Conservation (phyloP, 169 alveolate species). For the Plasmodium chabaudi region DNA sequence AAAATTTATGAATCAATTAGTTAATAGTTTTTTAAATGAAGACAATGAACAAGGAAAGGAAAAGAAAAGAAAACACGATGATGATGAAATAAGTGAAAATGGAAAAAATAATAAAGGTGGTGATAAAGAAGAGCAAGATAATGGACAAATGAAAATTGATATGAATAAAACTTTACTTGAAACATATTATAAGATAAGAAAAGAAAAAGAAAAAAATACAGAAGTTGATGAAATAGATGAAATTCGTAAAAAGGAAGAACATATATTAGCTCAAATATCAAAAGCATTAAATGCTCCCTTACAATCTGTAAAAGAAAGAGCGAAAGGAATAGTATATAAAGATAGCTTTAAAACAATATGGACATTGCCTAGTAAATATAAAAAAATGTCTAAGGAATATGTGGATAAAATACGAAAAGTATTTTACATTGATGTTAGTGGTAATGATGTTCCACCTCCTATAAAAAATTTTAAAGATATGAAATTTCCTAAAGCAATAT, state of each 20-base stretch:
- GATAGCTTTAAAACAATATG: constrained; percentile 76
- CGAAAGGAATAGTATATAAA: constrained; percentile 79
- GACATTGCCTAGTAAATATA: constrained; percentile 84
- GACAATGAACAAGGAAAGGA: constrained; percentile 44
- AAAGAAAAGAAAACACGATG: not conserved
- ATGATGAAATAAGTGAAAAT: constrained; percentile 35
- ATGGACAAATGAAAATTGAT: not conserved
- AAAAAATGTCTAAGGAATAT: constrained; percentile 67
- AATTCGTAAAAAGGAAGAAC: constrained; percentile 67
- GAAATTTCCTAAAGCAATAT: constrained; percentile 92
- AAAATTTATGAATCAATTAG: constrained; percentile 62
- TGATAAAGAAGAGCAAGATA: constrained; percentile 2
- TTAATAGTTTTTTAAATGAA: constrained; percentile 55
- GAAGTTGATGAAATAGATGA: constrained; percentile 59
- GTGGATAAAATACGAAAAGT: constrained; percentile 79
- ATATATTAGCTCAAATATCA: constrained; percentile 72
- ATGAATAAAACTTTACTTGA: constrained; percentile 56
- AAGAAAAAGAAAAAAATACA: constrained; percentile 50
- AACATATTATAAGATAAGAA: constrained; percentile 48
- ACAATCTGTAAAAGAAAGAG: constrained; percentile 82
- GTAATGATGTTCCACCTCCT: constrained; percentile 94
- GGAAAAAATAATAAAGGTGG: constrained; percentile 3
- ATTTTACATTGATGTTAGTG: constrained; percentile 90
- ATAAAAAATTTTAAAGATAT: constrained; percentile 92
- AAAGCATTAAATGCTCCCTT: constrained; percentile 77